Percentiles rank a stretch among this genome's conserved stretches.
phyloP scores from a whole-genome alignment of 352 stramenopile genomes.

The Phytophthora rubi region DNA sequence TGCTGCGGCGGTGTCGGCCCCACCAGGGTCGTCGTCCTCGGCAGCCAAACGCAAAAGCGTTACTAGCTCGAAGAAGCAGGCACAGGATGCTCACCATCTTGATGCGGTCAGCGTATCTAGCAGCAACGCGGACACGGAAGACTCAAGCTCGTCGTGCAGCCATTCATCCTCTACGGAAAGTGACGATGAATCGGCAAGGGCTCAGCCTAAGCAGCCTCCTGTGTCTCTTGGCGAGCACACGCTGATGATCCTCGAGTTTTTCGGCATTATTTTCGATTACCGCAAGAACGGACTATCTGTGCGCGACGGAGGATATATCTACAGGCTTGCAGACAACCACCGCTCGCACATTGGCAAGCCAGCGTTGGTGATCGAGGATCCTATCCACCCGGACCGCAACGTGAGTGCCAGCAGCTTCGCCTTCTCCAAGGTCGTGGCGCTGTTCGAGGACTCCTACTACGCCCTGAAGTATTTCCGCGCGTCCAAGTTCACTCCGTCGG shows the following conservation, averaged over 20 bases:
- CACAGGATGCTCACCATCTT: slow-evolving; percentile 22
- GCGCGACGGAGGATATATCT: slow-evolving; percentile 87
- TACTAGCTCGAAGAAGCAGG: slow-evolving; percentile 8
- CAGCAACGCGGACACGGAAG: slow-evolving; percentile 83
- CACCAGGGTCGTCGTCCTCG: slow-evolving; percentile 21
- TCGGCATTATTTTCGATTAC: slow-evolving; percentile 88
- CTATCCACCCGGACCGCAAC: slow-evolving; percentile 88
- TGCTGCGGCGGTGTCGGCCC: slow-evolving; percentile 64
- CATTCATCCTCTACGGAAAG: slow-evolving; percentile 59
- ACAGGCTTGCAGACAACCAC: slow-evolving; percentile 68
- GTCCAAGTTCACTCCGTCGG: slow-evolving; percentile 77
- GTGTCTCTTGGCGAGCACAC: slow-evolving; percentile 75
- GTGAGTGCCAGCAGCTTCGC: slow-evolving; percentile 89
- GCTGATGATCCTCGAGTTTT: slow-evolving; percentile 86
- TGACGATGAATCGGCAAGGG: slow-evolving; percentile 53
- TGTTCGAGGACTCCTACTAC: slow-evolving; percentile 89
- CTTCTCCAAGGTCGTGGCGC: slow-evolving; percentile 82
- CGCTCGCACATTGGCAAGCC: slow-evolving; percentile 60
- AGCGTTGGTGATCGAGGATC: slow-evolving; percentile 87
- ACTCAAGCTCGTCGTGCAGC: slow-evolving; percentile 63
- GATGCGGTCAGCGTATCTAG: slow-evolving; percentile 79
- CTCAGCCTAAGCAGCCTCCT: slow-evolving; percentile 10
- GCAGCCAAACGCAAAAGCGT: slow-evolving; percentile 24
- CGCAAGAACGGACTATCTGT: slow-evolving; percentile 85
- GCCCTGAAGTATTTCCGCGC: slow-evolving; percentile 84